These are phyloP conservation scores for Penicillium sumatraense DNA, from an alignment of 2,329 filamentous ascomycete species.

Conservation along the genomic window DNA sequence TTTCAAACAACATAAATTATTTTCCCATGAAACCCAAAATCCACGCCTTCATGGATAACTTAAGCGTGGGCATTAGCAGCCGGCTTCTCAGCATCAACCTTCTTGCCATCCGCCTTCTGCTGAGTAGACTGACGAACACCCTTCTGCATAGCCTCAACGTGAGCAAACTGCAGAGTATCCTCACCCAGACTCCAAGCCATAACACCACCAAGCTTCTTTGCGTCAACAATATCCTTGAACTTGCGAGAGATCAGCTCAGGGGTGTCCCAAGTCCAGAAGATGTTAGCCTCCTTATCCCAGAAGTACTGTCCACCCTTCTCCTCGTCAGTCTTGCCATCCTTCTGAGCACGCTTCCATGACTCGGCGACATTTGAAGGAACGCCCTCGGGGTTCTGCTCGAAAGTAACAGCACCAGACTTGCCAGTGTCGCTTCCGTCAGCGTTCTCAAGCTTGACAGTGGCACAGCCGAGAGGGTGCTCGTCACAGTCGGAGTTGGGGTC, in stretches of 20 bases:
- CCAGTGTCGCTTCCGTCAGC: constrained; percentile 64
- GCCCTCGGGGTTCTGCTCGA: constrained; percentile 40
- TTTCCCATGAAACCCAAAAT: not conserved
- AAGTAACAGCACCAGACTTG: constrained; percentile 57
- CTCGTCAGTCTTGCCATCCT: constrained; percentile 61
- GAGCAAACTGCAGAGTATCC: constrained; percentile 56
- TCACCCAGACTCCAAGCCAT: constrained; percentile 79
- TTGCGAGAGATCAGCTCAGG: constrained; percentile 64
- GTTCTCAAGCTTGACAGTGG: constrained; percentile 63
- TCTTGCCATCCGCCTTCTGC: not conserved
- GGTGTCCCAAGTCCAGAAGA: constrained; percentile 79
- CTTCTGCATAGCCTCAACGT: constrained; percentile 49
- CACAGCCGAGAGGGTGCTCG: constrained; percentile 60
- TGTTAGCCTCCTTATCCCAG: constrained; percentile 61
- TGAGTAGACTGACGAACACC: constrained; percentile 25
- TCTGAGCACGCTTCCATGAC: constrained; percentile 63
- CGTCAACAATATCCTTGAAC: constrained; percentile 62
- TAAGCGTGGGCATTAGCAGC: not conserved
- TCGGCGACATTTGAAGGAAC: constrained; percentile 42
- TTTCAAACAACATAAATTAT: too few relatives aligned
- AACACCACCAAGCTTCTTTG: constrained; percentile 66
- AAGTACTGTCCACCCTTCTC: constrained; percentile 68
- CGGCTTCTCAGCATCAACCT: not conserved
- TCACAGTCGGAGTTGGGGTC: constrained; percentile 54
- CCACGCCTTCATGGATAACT: too few relatives aligned